phyloP scores from a whole-genome alignment of 176 grass and related monocot genomes.

The Bonia amplexicaulis region DNA sequence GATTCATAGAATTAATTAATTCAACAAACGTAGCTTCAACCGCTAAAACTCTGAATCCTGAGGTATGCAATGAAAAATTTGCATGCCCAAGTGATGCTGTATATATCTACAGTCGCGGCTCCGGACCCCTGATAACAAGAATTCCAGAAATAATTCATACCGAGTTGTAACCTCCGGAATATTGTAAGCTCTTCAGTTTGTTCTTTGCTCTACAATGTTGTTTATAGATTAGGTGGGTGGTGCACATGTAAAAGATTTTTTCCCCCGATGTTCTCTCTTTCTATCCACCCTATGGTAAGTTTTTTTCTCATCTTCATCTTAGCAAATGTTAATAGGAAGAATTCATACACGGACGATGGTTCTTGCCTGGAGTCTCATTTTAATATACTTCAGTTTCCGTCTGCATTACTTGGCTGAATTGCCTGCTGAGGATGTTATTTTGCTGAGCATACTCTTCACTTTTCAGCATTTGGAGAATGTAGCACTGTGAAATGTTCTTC shows the following conservation, averaged over 20 bases:
- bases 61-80: constrained; percentile 24
- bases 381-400: not conserved
- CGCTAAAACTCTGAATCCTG: constrained; percentile 14
- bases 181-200: constrained; percentile 26
- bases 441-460: not conserved
- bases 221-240: constrained; percentile 32
- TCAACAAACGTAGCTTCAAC: constrained; percentile 31
- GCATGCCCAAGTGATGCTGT: constrained; percentile 35
- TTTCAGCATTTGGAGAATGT: not conserved
- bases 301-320: constrained; percentile 8
- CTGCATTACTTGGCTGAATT: not conserved
- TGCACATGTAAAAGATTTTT: constrained; percentile 44
- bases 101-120: constrained; percentile 23
- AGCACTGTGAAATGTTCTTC: not conserved
- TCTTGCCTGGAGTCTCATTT: no score
- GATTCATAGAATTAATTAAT: constrained; percentile 30
- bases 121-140: not conserved
- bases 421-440: not conserved
- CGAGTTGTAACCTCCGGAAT: constrained; percentile 24
- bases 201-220: not conserved
- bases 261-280: no score
- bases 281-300: not conserved
- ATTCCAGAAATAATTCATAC: constrained; percentile 24
- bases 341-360: not conserved
- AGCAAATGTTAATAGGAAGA: constrained; percentile 8